Conservation (phyloP, 2,329 filamentous ascomycete species). For the Davidsoniella neocaledoniae region DNA sequence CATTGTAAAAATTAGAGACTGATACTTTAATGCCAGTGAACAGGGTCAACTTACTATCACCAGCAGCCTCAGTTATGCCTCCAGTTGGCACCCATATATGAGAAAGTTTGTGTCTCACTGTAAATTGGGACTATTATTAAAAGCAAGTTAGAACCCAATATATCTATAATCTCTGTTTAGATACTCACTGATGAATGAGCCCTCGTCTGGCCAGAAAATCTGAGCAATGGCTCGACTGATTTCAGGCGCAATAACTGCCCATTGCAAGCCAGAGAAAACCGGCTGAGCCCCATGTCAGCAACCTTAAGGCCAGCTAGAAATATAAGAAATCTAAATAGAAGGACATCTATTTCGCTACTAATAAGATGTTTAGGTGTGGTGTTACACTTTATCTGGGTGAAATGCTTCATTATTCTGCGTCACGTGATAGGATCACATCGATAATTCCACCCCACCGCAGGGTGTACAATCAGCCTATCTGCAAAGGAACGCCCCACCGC, state of each 20-base stretch:
- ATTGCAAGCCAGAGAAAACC: background rate
- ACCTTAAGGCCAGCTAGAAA: background rate
- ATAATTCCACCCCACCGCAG: background rate
- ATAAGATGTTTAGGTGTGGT: background rate
- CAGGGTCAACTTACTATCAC: constrained; percentile 29
- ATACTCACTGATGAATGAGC: constrained; percentile 10
- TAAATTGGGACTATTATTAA: constrained; percentile 1
- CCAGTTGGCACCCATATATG: constrained; percentile 66
- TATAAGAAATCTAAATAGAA: too few species aligned
- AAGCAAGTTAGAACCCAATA: background rate
- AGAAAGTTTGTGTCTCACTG: constrained; percentile 31
- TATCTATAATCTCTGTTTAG: background rate
- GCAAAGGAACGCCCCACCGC: constrained; percentile 8
- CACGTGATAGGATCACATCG: background rate
- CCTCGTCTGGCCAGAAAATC: constrained; percentile 2
- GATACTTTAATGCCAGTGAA: background rate
- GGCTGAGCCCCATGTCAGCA: background rate
- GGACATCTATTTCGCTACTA: too few species aligned
- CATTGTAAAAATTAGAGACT: background rate
- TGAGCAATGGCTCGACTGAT: background rate
- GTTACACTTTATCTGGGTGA: too few species aligned
- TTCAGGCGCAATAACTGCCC: background rate
- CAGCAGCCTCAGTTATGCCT: constrained; percentile 40
- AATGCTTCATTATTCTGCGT: background rate
- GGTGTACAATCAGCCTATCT: constrained; percentile 11